Base-by-base conservation (phyloP, 345 rosid genomes). In the Euphorbia tirucalli region DNA sequence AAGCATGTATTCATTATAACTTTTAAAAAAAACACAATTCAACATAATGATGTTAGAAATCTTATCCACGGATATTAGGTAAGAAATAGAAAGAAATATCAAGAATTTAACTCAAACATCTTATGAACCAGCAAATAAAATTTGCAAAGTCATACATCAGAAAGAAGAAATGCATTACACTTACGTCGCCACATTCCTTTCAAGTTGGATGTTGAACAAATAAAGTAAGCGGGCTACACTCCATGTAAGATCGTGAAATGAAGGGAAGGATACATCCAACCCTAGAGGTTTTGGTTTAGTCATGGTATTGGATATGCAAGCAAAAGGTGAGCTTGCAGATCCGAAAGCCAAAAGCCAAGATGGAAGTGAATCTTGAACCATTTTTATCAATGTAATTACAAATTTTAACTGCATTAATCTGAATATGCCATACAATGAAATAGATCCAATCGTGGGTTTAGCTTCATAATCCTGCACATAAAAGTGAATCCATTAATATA, bases 151-250 rank as follows among this genome's bases (percentile, higher is more conserved):
- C 28, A 8, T 28, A 50, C 48, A 24, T 30, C 8, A 71, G 71
- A 58, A 81, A 49, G 39, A 60, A 28, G 46, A 58, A 68, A 31
- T 55, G n/a, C 31, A n/a, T 65, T 25, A 58, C 76, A 83, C 98
- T 84, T 86, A 94, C 98, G 89, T 87, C 76, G 92, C 92, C 71
- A 94, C 83, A 82, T 94, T 94, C 83, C 88, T 87, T 87, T 94
- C 98, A 28, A 94, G 78, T 78, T 90, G 96, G 70, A 90, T 82
- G 72, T 94, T 91, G 89, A 94, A 90, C 61, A 94, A 75, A 81
- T 92, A 94, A 35, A 94, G 69, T 49, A 91, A 72, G 73, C 96
- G 89, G 8, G 88, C 69, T 58, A 92, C 70, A 81, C 74, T 88
- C 98, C 96, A 94, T 74, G 66, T 82, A 57, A 94, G 65, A 80